Evolutionary conservation across 108 stramenopile genomes (phyloP), one percentile per base, ranked within the genome.

Genomic region (Asterionellopsis glacialis): DNA sequence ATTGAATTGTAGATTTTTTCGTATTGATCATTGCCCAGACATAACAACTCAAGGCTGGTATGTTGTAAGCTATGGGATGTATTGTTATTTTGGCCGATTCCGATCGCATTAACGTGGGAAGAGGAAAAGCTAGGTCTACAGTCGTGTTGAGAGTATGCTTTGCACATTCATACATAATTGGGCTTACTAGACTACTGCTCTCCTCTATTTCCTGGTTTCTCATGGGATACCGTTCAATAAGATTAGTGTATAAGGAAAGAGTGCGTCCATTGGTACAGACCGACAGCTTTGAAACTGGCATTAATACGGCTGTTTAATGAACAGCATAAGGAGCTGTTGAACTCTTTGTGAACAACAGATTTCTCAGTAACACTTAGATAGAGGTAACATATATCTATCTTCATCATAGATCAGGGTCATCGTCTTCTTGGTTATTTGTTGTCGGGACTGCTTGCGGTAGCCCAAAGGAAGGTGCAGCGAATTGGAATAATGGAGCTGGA

Each of bases 11-110:
- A n/a, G n/a, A n/a, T n/a, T n/a, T n/a, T n/a, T n/a, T n/a, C n/a
- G n/a, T n/a, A n/a, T n/a, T n/a, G n/a, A n/a, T n/a, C n/a, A n/a
- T 91, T 22, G 81, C 87, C 56, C 89, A 91, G 54, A 75, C 87
- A 39, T 85, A 91, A 51, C 89, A 91, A 57, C 73, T 91, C 21
- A 91, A 91, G 40, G 79, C 84, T 27, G 85, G 86, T 23, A 55
- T 91, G 65, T 55, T 91, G 39, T 68, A 81, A 61, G 88, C 88
- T 0, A 73, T 87, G 68, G 85, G 74, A 64, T 73, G 70, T 16
- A 85, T 91, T 48, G 85, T 87, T 51, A 82, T 81, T 18, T 53
- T 91, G 55, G 63, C 87, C 3, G 76, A 77, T 68, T 76, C 83
- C 9, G 87, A 91, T 58, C 67, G 77, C 61, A 62, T 91, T 56